Conservation (phyloP, 2,329 filamentous ascomycete genomes). For the Ascosphaera aggregata region DNA sequence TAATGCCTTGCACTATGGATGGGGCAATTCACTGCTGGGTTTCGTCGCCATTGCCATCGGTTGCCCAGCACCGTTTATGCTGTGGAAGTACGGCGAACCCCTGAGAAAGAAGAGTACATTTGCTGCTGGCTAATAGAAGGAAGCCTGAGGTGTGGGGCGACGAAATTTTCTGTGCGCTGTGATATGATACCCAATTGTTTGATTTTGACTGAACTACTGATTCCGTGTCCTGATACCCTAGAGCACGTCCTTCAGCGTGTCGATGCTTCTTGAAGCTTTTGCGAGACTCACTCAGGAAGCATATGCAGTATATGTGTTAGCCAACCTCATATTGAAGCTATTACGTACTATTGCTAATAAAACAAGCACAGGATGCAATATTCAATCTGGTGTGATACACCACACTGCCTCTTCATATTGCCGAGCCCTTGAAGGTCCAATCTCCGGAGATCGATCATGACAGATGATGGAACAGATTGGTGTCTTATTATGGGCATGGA, state of each 20-base stretch:
- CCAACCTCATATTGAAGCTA: too few species aligned
- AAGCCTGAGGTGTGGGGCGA: background rate
- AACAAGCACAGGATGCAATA: too few species aligned
- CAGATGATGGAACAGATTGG: slow-evolving; percentile 15
- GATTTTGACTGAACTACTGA: too few species aligned
- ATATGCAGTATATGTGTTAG: too few species aligned
- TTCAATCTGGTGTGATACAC: too few species aligned
- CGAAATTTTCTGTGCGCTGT: background rate
- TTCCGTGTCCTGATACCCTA: too few species aligned
- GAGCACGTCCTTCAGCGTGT: too few species aligned
- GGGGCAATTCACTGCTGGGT: slow-evolving; percentile 20
- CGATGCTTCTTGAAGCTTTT: too few species aligned
- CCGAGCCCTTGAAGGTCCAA: slow-evolving; percentile 13
- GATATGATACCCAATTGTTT: background rate
- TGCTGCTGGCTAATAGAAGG: slow-evolving; percentile 4
- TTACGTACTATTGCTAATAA: too few species aligned
- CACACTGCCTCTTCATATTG: too few species aligned
- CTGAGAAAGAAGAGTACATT: slow-evolving; percentile 25
- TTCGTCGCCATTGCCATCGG: slow-evolving; percentile 18
- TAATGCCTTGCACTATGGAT: slow-evolving; percentile 13
- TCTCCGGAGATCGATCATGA: slow-evolving; percentile 12
- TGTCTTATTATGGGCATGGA: slow-evolving; percentile 18
- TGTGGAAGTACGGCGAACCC: slow-evolving; percentile 27
- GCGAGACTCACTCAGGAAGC: too few species aligned
- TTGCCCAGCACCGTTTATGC: slow-evolving; percentile 24